Evolutionary conservation across 2,329 filamentous ascomycete species (phyloP), one percentile per base, ranked within the genome.

Genomic region (Sclerotinia borealis): DNA sequence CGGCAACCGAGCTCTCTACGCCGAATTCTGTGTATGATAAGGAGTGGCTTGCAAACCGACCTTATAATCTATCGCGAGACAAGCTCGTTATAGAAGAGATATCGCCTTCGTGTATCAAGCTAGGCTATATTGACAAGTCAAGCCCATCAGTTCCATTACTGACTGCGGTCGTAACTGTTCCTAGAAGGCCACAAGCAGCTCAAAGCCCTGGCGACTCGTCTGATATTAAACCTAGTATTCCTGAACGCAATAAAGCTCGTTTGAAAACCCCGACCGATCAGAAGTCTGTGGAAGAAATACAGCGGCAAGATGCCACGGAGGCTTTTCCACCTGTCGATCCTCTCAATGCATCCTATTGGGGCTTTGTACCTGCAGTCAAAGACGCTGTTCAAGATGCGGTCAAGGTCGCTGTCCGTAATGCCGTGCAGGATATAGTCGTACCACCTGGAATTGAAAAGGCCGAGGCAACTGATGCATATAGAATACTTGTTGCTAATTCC

Each of bases 311-410:
- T 31, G 31, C 19, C 37, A 25, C 59, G 31, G 47, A 63, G 29
- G 27, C 6, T 13, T 59, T 63, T 27, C 45, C 45, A 5, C 27
- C 29, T n/a, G 39, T 51, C 5, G 66, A 67, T 62, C 62, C 67
- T 31, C 47, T 66, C 2, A 70, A 70, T 55, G 65, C 66, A 31
- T 60, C 65, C 25, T 72, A 73, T 36, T 72, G 71, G 71, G 71
- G 70, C 1, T 73, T 72, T 64, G 66, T 68, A 22, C 71, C 71
- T 27, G 52, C 55, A 10, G 66, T 72, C 9, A 71, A 69, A 50
- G 70, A 71, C 37, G 68, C 66, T 3, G 68, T 72, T 22, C 67
- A 72, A 31, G 66, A 67, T 63, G 70, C 68, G n/a, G 68, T 73
- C 2, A 67, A 70, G 59, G 56, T 61, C n/a, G 72, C 70, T 47